These are phyloP conservation scores for Amylocarpus encephaloides DNA, from an alignment of 2,329 filamentous ascomycete genomes.

Conservation along the genomic window DNA sequence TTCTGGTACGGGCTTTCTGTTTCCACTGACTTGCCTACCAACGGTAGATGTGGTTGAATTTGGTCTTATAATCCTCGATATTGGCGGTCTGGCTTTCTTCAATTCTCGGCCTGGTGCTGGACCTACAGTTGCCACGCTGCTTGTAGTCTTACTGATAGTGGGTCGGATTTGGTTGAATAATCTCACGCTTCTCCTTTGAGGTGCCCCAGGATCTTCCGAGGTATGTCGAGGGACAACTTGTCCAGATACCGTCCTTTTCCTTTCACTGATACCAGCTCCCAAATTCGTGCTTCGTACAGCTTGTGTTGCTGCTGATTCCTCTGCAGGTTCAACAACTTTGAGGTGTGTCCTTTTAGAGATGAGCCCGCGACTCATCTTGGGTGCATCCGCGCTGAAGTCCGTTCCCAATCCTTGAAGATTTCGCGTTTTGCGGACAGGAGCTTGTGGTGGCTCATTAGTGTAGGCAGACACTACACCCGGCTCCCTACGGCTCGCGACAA, in stretches of 20 bases:
- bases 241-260: constrained; percentile 90
- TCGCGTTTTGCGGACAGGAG: constrained; percentile 36
- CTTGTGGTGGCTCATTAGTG: constrained; percentile 40
- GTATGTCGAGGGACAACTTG: constrained; percentile 53
- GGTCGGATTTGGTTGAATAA: constrained; percentile 67
- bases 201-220: constrained; percentile 56
- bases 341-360: constrained; percentile 27
- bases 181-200: constrained; percentile 65
- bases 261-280: constrained; percentile 44
- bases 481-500: constrained; percentile 26
- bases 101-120: constrained; percentile 63
- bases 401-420: constrained; percentile 29
- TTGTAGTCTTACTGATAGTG: constrained; percentile 34
- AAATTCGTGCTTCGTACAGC: constrained; percentile 21
- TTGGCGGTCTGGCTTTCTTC: constrained; percentile 75
- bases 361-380: constrained; percentile 31
- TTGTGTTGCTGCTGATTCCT: constrained; percentile 26
- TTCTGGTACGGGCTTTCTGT: constrained; percentile 65
- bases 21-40: constrained; percentile 83
- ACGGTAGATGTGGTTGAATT: constrained; percentile 64
- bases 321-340: constrained; percentile 27
- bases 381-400: constrained; percentile 31
- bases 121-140: constrained; percentile 53
- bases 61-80: constrained; percentile 59
- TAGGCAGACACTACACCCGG: constrained; percentile 25